These are phyloP conservation scores for Ascochyta rabiei DNA, from an alignment of 2,329 filamentous ascomycete genomes.

Conservation along the genomic window DNA sequence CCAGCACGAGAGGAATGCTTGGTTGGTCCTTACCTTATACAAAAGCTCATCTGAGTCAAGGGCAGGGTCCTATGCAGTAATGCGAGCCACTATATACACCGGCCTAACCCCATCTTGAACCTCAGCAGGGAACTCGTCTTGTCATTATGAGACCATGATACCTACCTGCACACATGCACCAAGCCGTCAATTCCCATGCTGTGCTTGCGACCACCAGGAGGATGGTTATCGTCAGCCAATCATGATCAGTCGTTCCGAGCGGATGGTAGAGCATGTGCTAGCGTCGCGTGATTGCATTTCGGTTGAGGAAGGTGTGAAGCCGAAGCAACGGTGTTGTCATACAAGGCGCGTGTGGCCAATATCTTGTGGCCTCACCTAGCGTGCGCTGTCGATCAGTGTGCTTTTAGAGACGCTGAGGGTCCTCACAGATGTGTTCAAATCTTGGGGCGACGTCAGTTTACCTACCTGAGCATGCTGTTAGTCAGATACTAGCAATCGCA, in stretches of 20 bases:
- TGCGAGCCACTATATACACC: slow-evolving; percentile 15
- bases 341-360: slow-evolving; percentile 8
- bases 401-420: background rate
- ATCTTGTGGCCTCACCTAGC: background rate
- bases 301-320: slow-evolving; percentile 11
- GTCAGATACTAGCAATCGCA: background rate
- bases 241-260: background rate
- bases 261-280: slow-evolving; percentile 13
- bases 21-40: slow-evolving; percentile 6
- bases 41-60: background rate
- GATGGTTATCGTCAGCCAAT: background rate
- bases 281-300: slow-evolving; percentile 10
- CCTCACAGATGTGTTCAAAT: background rate
- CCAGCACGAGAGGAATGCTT: slow-evolving; percentile 3
- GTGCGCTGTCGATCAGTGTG: background rate
- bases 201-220: slow-evolving; percentile 6
- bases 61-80: slow-evolving; percentile 12
- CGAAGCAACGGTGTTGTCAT: slow-evolving; percentile 2
- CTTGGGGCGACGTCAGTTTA: background rate
- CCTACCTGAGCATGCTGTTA: background rate
- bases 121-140: background rate
- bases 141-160: background rate
- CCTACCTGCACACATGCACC: background rate
- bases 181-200: background rate
- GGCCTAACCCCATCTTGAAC: background rate